phyloP scores from a whole-genome alignment of 2,329 filamentous ascomycete genomes.

The Clarireedia monteithiana region DNA sequence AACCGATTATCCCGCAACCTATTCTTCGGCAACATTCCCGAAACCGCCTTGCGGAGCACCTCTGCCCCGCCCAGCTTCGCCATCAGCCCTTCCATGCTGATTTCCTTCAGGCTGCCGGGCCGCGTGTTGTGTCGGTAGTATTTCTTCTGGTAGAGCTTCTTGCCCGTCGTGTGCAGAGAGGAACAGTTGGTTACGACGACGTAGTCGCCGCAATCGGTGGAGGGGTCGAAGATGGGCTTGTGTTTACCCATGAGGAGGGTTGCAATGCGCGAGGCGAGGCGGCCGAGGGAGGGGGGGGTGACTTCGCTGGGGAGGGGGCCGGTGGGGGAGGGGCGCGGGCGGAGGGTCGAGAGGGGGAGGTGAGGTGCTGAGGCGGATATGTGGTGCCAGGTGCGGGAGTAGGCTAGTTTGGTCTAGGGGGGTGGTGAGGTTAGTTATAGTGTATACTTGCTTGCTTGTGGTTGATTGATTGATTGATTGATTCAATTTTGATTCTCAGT shows the following conservation, averaged over 20 bases:
- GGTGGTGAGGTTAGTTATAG: background rate
- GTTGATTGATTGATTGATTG: no score
- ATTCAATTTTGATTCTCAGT: no score
- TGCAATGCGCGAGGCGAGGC: constrained; percentile 81
- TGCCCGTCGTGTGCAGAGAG: constrained; percentile 79
- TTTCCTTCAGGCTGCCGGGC: constrained; percentile 75
- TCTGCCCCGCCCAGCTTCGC: constrained; percentile 89
- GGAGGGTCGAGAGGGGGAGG: constrained; percentile 45
- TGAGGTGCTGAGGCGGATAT: constrained; percentile 63
- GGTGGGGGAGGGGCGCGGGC: constrained; percentile 29
- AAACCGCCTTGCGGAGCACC: constrained; percentile 83
- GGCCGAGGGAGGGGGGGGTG: constrained; percentile 74
- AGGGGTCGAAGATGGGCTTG: constrained; percentile 96
- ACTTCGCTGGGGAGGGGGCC: constrained; percentile 36
- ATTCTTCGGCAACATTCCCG: constrained; percentile 98
- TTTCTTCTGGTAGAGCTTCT: constrained; percentile 87
- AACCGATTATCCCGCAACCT: constrained; percentile 79
- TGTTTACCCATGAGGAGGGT: constrained; percentile 94
- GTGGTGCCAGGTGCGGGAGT: constrained; percentile 92
- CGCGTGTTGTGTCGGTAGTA: constrained; percentile 94
- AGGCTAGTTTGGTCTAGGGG: constrained; percentile 81
- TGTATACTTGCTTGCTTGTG: no score
- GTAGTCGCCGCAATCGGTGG: constrained; percentile 98
- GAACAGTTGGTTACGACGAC: constrained; percentile 89
- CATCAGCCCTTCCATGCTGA: constrained; percentile 94